phyloP scores from a whole-genome alignment of 139 green algal species.

The Coelastrella sp. region DNA sequence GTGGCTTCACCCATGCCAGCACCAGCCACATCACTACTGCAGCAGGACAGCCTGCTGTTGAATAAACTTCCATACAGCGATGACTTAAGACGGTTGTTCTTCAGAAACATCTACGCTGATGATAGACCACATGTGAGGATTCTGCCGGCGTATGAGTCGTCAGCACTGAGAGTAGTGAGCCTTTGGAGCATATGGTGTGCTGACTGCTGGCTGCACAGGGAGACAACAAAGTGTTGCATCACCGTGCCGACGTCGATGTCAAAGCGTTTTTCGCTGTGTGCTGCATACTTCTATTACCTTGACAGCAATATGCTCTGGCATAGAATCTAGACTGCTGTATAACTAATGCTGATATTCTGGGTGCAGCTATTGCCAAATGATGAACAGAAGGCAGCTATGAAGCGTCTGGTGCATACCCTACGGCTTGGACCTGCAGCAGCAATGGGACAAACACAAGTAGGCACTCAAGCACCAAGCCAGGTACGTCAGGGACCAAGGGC shows the following conservation, averaged over 20 bases:
- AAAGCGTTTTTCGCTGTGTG: neutral
- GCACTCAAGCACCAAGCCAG: conserved; percentile 20
- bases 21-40: neutral
- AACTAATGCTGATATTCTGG: neutral
- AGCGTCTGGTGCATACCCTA: neutral
- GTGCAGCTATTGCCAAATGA: conserved; percentile 13
- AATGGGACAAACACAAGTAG: conserved; percentile 26
- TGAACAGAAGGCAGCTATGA: neutral
- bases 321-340: neutral
- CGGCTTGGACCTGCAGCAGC: conserved; percentile 19
- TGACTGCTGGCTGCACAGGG: no score
- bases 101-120: conserved; percentile 13
- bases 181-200: no score
- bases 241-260: no score
- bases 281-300: neutral
- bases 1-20: conserved; percentile 1
- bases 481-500: neutral
- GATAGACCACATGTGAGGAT: conserved; percentile 6
- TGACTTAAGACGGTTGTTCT: conserved; percentile 18
- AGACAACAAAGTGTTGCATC: no score
- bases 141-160: neutral
- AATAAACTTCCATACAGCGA: conserved; percentile 36
- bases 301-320: neutral
- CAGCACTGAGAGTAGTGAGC: no score
- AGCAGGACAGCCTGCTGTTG: conserved; percentile 32